Evolutionary conservation across 2,329 filamentous ascomycete genomes (phyloP), one percentile per base, ranked within the genome.

Genomic region (Epichloe sylvatica): DNA sequence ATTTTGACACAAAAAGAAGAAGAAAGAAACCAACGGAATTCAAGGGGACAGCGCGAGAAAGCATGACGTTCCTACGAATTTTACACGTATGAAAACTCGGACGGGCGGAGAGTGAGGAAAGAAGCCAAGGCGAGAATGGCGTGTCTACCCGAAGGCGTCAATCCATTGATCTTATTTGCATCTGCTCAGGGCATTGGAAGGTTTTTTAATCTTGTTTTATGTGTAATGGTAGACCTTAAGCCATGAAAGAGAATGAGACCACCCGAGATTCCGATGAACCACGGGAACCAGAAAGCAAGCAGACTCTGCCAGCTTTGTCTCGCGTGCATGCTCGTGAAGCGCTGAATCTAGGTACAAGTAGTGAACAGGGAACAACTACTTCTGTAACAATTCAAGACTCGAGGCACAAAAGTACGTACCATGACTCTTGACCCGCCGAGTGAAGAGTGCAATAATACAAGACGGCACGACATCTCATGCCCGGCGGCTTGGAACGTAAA

Each of bases 111-210:
- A 50, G 51, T 46, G 47, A 53, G 47, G 41, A 43, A 46, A 49
- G 40, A 49, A 46, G 54, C 47, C 47, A 59, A 56, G 61, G 63
- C 17, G 17, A 42, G 53, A 40, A 61, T 60, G 59, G 63, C 62
- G 60, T 19, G 61, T 66, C 64, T 64, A 62, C 58, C 62, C 58
- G 7, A 45, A 63, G 64, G 65, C 65, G 65, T 67, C 63, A 62
- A 66, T 67, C 63, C 62, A 66, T 67, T 65, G 62, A 67, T 64
- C 62, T 65, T 52, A 47, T 67, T 67, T 67, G 60, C 65, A 68
- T 67, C 64, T 64, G 60, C 59, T 61, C 50, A 55, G 62, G 62
- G 61, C 59, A 63, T 62, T 58, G 64, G 59, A 64, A 60, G 60
- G 64, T 62, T 67, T 67, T 19, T 30, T 30, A 62, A 9, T 61